Base-by-base conservation (phyloP, 148 eudicot genomes). In the Linanthus parryae region DNA sequence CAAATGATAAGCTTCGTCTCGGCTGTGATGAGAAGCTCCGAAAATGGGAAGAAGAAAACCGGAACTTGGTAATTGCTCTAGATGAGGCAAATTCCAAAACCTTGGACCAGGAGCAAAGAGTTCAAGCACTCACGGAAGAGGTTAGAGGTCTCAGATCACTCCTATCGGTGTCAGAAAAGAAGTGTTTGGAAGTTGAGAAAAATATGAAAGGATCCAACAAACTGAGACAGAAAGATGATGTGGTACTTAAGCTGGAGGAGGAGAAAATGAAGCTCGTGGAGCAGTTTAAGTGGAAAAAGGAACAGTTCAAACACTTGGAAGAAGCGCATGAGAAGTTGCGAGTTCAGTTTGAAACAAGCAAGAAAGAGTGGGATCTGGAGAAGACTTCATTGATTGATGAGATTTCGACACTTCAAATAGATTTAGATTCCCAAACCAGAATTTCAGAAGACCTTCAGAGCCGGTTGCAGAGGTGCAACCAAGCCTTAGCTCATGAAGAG, bases 281-380 rank as follows among this genome's bases (percentile, higher is more conserved):
- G 29, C 73, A 83, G 75, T 78, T 90, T 3, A 87, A 92, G 61
- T 87, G 88, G 90, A 84, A 87, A 77, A 80, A 54, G 17, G 96
- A 84, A 44, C 91, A 81, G 45, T 87, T 92, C 59, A 49, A 56
- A 46, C 90, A 84, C 60, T 61, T 88, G 3, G 73, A 82, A 64
- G 94, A 92, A 59, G 96, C 96, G 17, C 81, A 92, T 41, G 66
- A 79, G 48, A 88, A 80, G 77, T 81, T 87, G 40, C 55, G 57
- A 33, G 53, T 55, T 61, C 58, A 80, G 48, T 61, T 71, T 22
- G 43, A 24, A 31, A 28, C 18, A 22, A 68, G 67, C 56, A 70
- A 73, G 58, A 72, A 64, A 18, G 85, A 82, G 48, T 79, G 95
- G 91, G 91, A 82, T 44, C 42, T n/a, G 41, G 96, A 88, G 77